These are phyloP conservation scores for Naganishia sp. DNA, from an alignment of 1,284 basidiomycete genomes.

Conservation along the genomic window DNA sequence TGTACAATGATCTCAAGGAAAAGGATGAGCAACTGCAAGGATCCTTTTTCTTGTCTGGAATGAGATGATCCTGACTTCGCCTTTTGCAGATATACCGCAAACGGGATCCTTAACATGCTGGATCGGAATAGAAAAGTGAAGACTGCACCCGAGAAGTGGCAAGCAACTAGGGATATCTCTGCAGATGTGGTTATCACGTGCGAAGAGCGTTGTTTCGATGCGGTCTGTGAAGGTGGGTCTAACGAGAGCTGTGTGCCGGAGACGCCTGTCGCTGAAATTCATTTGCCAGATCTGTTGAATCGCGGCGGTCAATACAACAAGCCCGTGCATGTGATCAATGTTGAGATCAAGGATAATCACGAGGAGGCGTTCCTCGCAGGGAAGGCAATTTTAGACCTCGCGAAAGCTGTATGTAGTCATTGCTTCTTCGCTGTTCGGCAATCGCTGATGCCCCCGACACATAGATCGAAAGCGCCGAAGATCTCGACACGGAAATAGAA, in stretches of 20 bases:
- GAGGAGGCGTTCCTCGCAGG: conserved; percentile 97
- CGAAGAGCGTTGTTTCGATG: conserved; percentile 97
- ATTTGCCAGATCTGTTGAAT: conserved; percentile 70
- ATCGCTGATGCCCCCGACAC: not conserved
- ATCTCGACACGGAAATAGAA: conserved; percentile 90
- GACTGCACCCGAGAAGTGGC: conserved; percentile 92
- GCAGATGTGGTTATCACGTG: conserved; percentile 98
- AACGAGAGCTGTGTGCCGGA: not conserved
- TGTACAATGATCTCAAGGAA: conserved; percentile 85
- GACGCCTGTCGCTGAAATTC: not conserved
- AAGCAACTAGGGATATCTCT: conserved; percentile 73
- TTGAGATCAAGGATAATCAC: conserved; percentile 99
- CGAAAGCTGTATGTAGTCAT: conserved; percentile 69
- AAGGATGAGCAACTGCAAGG: conserved; percentile 85
- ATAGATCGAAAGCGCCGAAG: conserved; percentile 84
- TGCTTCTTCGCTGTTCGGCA: not conserved
- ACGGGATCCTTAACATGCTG: conserved; percentile 95
- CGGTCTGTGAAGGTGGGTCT: conserved; percentile 91
- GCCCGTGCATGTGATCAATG: conserved; percentile 93
- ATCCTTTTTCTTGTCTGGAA: not conserved
- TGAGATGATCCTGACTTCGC: not conserved
- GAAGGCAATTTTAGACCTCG: conserved; percentile 92
- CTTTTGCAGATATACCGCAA: conserved; percentile 76
- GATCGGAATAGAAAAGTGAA: conserved; percentile 94
- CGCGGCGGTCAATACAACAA: conserved; percentile 90